A percentile compares a stretch with the other conserved stretches of the same genome.
phyloP scores from a whole-genome alignment of 768 basidiomycete species.

The Collybia sordida region DNA sequence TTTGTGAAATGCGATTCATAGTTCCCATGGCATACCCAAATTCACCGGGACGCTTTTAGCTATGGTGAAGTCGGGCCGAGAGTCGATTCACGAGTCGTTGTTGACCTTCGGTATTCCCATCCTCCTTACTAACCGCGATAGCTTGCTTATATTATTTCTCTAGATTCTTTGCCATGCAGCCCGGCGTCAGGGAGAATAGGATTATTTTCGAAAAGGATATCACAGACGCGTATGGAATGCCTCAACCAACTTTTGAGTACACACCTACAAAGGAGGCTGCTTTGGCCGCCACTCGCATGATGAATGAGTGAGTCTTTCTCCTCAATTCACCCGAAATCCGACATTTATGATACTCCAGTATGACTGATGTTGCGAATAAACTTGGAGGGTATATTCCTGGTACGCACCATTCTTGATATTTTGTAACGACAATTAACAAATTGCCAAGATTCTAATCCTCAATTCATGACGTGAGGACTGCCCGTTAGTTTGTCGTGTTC shows the following conservation, averaged over 20 bases:
- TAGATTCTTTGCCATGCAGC: slow-evolving; percentile 11
- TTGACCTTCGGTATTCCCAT: slow-evolving; percentile 19
- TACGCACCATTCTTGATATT: too few relatives aligned
- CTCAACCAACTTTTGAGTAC: slow-evolving; percentile 30
- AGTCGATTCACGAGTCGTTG: slow-evolving; percentile 29
- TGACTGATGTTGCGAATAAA: slow-evolving; percentile 26
- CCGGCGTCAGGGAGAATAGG: neutral
- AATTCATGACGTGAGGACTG: slow-evolving; percentile 28
- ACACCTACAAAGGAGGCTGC: slow-evolving; percentile 8
- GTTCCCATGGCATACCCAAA: slow-evolving; percentile 31
- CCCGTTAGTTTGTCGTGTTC: slow-evolving; percentile 12
- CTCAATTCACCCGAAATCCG: neutral
- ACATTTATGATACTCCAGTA: slow-evolving; percentile 6
- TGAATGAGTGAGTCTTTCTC: slow-evolving; percentile 16
- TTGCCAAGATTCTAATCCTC: slow-evolving; percentile 17
- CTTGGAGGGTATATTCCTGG: slow-evolving; percentile 33
- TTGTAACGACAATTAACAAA: too few relatives aligned
- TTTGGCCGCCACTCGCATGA: slow-evolving; percentile 12
- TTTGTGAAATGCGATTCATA: neutral
- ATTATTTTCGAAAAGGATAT: slow-evolving; percentile 2
- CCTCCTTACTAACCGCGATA: slow-evolving; percentile 23
- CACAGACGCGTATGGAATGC: slow-evolving; percentile 29
- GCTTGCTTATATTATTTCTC: slow-evolving; percentile 13
- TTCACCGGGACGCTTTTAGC: slow-evolving; percentile 34
- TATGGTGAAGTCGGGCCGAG: slow-evolving; percentile 29